Evolutionary conservation across 2,329 filamentous ascomycete genomes (phyloP).

Genomic region (Lachnellula subtilissima): DNA sequence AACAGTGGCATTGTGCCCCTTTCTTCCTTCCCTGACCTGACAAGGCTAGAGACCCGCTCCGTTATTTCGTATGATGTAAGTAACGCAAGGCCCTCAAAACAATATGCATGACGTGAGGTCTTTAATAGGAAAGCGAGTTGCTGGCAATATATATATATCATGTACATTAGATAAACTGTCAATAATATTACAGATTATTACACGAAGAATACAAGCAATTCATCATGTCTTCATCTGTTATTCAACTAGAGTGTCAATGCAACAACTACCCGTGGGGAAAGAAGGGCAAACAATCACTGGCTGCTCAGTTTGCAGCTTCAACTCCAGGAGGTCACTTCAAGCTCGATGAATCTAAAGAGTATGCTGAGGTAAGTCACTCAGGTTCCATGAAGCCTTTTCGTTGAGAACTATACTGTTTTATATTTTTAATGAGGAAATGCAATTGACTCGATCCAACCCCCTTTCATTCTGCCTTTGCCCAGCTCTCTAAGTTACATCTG

Average conservation of each 20-base stretch:
- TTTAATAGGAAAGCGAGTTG: neutral
- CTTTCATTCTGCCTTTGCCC: neutral
- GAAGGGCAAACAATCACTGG: slow-evolving; percentile 59
- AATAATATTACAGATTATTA: neutral
- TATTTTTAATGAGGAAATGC: no score
- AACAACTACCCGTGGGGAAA: slow-evolving; percentile 59
- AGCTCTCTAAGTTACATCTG: no score
- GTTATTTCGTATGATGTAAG: neutral
- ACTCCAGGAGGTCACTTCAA: slow-evolving; percentile 59
- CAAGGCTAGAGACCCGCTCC: no score
- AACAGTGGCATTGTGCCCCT: no score
- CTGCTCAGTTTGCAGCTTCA: slow-evolving; percentile 59
- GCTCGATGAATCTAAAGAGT: slow-evolving; percentile 58
- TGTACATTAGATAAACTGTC: neutral
- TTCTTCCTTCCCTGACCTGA: no score
- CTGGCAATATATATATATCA: no score
- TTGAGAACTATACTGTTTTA: no score
- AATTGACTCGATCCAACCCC: neutral
- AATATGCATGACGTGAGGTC: neutral
- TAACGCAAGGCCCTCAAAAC: neutral
- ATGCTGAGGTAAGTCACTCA: slow-evolving; percentile 44
- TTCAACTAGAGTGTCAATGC: slow-evolving; percentile 50
- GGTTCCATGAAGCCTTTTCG: no score
- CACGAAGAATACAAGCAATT: neutral
- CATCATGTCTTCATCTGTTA: slow-evolving; percentile 35